Base-by-base conservation (phyloP, 2,329 filamentous ascomycete species). In the Botrytis squamosa region DNA sequence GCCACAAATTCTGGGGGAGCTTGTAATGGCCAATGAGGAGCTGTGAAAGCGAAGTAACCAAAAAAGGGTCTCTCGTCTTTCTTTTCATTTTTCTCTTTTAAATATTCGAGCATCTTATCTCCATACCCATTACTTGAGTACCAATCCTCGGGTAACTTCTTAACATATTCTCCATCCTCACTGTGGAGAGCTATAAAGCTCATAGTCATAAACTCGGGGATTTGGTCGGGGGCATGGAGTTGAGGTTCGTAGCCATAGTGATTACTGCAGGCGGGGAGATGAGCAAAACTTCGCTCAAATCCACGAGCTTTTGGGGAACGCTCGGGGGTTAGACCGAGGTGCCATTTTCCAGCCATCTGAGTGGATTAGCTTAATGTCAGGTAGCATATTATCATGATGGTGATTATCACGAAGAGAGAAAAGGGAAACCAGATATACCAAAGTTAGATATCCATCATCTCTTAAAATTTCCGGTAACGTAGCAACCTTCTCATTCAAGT, bases 401-500 rank as follows among this genome's bases (percentile, higher is more conserved):
- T 29, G 22, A n/a, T 25, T 36, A 62, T 38, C 36, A 20, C 0
- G 8, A 12, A 9, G 3, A 36, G 8, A 4, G 10, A 29, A 12
- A 44, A 36, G 5, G 10, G 18, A 10, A 59, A 33, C 6, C 1
- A 38, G n/a, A 20, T 3, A 65, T 36, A 88, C 87, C 5, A 88
- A 75, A 12, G 87, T 88, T 46, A 85, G 81, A 77, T 88, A 88
- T 25, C 86, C 87, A 6, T 82, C 83, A 74, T 88, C 86, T 25
- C 81, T 83, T 8, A 88, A 80, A 5, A 88, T 79, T 88, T 40
- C 86, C 1, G 86, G 85, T 22, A 88, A 79, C 10, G 86, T 83
- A 1, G 82, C 87, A 12, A 88, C 86, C 0, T 83, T 81, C 74
- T 86, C 84, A 70, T 88, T 88, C 64, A 88, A 81, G 77, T 88